Conservation (phyloP, 1,284 basidiomycete species). For the Sanghuangporus sanghuang region DNA sequence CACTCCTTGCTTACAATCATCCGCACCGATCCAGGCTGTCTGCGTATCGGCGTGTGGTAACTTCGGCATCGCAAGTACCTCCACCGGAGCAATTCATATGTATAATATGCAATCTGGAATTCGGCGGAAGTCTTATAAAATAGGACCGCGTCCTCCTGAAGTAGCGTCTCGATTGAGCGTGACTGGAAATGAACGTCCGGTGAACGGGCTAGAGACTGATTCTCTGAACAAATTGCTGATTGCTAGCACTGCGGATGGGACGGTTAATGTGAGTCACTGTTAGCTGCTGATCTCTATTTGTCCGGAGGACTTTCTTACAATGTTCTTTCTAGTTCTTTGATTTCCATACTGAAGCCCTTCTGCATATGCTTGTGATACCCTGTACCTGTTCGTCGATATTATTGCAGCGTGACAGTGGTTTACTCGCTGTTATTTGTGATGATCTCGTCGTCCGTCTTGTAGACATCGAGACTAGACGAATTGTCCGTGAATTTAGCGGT, state of each 20-base stretch:
- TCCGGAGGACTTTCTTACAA: background rate
- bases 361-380: slow-evolving; percentile 64
- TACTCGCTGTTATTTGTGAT: slow-evolving; percentile 84
- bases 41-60: slow-evolving; percentile 95
- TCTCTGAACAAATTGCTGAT: slow-evolving; percentile 79
- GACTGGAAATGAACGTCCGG: slow-evolving; percentile 47
- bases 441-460: slow-evolving; percentile 82
- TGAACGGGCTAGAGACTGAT: slow-evolving; percentile 86
- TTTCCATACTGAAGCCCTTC: slow-evolving; percentile 79
- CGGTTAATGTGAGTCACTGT: slow-evolving; percentile 64
- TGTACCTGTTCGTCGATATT: slow-evolving; percentile 68
- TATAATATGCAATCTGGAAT: slow-evolving; percentile 98
- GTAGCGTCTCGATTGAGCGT: slow-evolving; percentile 37
- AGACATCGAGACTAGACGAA: slow-evolving; percentile 85
- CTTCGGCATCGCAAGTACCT: slow-evolving; percentile 84
- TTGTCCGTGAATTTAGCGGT: slow-evolving; percentile 85
- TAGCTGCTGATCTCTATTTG: background rate
- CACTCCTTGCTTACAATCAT: background rate
- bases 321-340: slow-evolving; percentile 77
- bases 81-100: slow-evolving; percentile 75
- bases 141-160: slow-evolving; percentile 57
- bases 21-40: slow-evolving; percentile 51
- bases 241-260: slow-evolving; percentile 85
- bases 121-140: slow-evolving; percentile 70
- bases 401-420: slow-evolving; percentile 80